Conservation (phyloP, 2,329 filamentous ascomycete genomes). For the Phialocephala sp. region DNA sequence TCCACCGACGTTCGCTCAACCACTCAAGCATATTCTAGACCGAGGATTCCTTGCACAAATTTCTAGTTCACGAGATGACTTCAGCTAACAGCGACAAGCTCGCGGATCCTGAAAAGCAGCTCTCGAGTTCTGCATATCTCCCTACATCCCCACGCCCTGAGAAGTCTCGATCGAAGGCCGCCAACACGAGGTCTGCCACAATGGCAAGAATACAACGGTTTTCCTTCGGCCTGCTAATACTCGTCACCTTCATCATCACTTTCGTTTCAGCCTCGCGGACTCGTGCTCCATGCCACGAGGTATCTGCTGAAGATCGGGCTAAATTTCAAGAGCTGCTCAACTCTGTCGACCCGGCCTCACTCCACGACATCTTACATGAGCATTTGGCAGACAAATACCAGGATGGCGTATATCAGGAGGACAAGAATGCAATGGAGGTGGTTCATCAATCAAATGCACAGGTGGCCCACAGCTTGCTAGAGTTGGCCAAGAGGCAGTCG, state of each 20-base stretch:
- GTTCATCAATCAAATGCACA: conserved; percentile 65
- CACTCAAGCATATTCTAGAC: conserved; percentile 12
- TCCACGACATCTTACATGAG: conserved; percentile 71
- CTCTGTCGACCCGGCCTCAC: conserved; percentile 60
- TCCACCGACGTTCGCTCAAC: conserved; percentile 9
- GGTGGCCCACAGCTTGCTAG: conserved; percentile 66
- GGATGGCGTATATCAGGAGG: conserved; percentile 71
- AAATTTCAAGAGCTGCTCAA: conserved; percentile 61
- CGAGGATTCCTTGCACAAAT: not conserved
- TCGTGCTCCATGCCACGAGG: conserved; percentile 27
- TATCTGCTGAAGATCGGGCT: conserved; percentile 35
- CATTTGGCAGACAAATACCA: conserved; percentile 68
- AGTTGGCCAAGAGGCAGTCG: conserved; percentile 66
- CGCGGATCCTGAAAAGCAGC: conserved; percentile 10
- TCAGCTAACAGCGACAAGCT: conserved; percentile 11
- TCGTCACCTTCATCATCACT: conserved; percentile 44
- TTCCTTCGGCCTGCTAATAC: conserved; percentile 32
- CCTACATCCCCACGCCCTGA: not conserved
- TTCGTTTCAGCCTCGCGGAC: conserved; percentile 43
- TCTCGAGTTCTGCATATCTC: conserved; percentile 1
- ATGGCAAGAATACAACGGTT: conserved; percentile 11
- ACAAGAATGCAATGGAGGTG: conserved; percentile 66
- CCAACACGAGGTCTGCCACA: not conserved
- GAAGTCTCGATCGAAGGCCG: not conserved
- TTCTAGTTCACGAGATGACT: not conserved